These are phyloP conservation scores for Striga hermonthica DNA, from an alignment of 305 asterid species.

Conservation along the genomic window DNA sequence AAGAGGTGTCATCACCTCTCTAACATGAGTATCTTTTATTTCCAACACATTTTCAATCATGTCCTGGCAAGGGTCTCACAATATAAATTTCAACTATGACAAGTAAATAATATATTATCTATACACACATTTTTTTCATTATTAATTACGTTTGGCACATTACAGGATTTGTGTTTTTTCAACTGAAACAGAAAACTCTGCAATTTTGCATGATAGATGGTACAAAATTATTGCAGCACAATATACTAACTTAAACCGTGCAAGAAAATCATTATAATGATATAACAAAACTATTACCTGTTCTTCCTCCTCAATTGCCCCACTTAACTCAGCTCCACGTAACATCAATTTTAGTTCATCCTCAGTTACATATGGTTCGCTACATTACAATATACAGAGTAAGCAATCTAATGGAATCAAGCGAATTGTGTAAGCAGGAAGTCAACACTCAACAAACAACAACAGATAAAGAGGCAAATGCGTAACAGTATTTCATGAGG, in stretches of 20 bases:
- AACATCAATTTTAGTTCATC: conserved; percentile 97
- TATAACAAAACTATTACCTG: conserved; percentile 55
- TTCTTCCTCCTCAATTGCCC: conserved; percentile 99
- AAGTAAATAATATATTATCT: conserved; percentile 4
- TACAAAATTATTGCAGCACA: conserved; percentile 18
- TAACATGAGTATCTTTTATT: conserved; percentile 96
- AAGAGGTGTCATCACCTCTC: conserved; percentile 99
- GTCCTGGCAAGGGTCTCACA: conserved; percentile 58
- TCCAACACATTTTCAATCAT: conserved; percentile 98
- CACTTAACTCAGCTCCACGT: conserved; percentile 98
- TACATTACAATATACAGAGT: conserved; percentile 38
- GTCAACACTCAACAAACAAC: conserved; percentile 14
- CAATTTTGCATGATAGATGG: conserved; percentile 25
- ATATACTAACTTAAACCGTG: conserved; percentile 25
- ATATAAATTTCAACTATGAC: conserved; percentile 17
- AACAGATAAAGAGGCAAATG: conserved; percentile 19
- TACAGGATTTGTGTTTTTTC: neutral
- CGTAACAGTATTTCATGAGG: conserved; percentile 9
- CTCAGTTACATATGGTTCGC: conserved; percentile 97
- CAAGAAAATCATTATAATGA: conserved; percentile 19
- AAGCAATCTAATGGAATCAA: conserved; percentile 19
- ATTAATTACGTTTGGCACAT: conserved; percentile 20
- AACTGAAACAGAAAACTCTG: conserved; percentile 1
- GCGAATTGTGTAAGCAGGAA: conserved; percentile 21
- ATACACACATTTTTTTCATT: conserved; percentile 13